phyloP scores from a whole-genome alignment of 192 early-diverging fungal species.

The Linnemannia exigua region DNA sequence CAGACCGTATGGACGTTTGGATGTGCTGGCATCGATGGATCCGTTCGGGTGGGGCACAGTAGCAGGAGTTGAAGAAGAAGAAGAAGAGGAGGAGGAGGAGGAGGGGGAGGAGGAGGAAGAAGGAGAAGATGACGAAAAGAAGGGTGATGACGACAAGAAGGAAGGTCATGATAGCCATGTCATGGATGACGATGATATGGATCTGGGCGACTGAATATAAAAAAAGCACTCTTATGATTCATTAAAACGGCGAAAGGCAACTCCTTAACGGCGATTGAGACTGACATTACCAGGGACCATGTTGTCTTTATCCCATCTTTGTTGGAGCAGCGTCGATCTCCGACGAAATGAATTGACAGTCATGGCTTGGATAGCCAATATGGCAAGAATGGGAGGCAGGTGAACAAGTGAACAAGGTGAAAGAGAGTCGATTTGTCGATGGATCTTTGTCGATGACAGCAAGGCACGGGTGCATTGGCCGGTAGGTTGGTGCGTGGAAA shows the following conservation, averaged over 20 bases:
- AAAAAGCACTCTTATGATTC: neutral
- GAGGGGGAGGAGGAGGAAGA: neutral
- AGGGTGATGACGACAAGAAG: neutral
- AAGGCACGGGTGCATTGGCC: neutral
- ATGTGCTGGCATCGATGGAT: slow-evolving; percentile 29
- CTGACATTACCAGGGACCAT: neutral
- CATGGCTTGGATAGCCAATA: neutral
- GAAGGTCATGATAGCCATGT: neutral
- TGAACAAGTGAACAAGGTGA: neutral
- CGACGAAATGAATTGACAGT: neutral
- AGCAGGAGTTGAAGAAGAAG: slow-evolving; percentile 21
- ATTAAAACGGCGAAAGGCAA: neutral
- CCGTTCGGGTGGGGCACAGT: slow-evolving; percentile 44
- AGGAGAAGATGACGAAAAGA: neutral
- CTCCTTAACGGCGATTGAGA: neutral
- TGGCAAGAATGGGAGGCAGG: neutral
- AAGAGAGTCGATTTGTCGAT: neutral
- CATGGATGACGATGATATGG: slow-evolving; percentile 15
- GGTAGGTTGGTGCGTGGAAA: slow-evolving; percentile 1
- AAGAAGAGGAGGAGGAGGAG: slow-evolving; percentile 36
- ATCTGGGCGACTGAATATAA: slow-evolving; percentile 16
- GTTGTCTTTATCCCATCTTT: slow-evolving; percentile 3
- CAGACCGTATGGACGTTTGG: slow-evolving; percentile 11
- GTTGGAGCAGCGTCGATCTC: neutral
- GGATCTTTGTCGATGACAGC: neutral